Evolutionary conservation across 371 early-diverging fungal genomes (phyloP), one percentile per base, ranked within the genome.

Genomic region (Mortierella sp.): DNA sequence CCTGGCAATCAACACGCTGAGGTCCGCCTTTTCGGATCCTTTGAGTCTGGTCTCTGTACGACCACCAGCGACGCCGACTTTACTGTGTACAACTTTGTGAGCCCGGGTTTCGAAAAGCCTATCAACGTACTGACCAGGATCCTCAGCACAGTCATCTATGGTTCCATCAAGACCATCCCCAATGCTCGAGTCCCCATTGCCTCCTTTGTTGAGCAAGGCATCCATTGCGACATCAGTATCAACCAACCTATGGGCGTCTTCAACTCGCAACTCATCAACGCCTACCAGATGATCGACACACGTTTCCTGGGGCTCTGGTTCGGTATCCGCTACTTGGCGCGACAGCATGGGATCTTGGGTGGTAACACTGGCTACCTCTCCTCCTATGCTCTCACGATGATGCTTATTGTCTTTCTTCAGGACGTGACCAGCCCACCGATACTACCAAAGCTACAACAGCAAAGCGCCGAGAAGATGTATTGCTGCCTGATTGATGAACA

Each of bases 181-280:
- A 19, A 31, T 45, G 79, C 94, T 1, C 90, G 83, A 58, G 94
- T 95, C 0, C 94, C 94, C 0, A 93, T 95, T 34, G 93, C 93
- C 87, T 95, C 93, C 82, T 94, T 94, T 74, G 88, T 80, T 71
- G 95, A 95, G 58, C 79, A 83, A n/a, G 34, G 55, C 6, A 47
- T 89, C 54, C 83, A 84, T 0, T 92, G 93, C 26, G 93, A 94
- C 63, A 88, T 94, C 73, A 94, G 91, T 73, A 89, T 91, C 75
- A 89, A 92, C 78, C 89, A 91, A 82, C 81, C 80, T 3, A 80
- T 93, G 50, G 93, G 91, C 6, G 81, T 94, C 42, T 87, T 90
- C 71, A 94, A 93, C 78, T 92, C 94, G 21, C 84, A 86, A 28
- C 84, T 94, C 75, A 89, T 94, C 55, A 83, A 89, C 65, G 88